phyloP scores from a whole-genome alignment of 139 green algal genomes.

The Chlamydomonas asymmetrica region DNA sequence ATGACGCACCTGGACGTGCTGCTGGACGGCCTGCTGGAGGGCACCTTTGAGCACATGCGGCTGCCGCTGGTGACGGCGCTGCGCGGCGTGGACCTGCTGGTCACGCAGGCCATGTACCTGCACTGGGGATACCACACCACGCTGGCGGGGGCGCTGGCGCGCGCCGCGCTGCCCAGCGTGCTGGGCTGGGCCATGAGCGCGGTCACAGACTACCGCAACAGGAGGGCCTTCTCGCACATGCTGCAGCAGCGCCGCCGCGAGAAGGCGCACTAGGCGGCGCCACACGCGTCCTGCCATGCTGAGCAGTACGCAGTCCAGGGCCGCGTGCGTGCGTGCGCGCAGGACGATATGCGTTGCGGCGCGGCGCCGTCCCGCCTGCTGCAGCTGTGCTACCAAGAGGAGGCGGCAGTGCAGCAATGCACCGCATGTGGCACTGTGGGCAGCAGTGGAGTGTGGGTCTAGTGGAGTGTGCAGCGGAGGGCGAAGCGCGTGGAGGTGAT shows the following conservation, averaged over 20 bases:
- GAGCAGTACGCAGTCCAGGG: too few species aligned
- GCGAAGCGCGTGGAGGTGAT: too few species aligned
- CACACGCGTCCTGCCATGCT: too few species aligned
- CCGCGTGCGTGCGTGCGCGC: too few species aligned
- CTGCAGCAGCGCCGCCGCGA: not conserved
- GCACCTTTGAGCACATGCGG: constrained; percentile 14
- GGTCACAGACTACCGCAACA: not conserved
- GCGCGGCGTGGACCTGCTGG: constrained; percentile 6
- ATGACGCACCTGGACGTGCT: constrained; percentile 8
- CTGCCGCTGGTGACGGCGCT: not conserved
- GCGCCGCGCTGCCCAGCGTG: not conserved
- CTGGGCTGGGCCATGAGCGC: not conserved
- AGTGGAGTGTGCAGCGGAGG: too few species aligned
- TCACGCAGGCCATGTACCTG: not conserved
- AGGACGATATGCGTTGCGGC: too few species aligned
- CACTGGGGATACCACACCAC: not conserved
- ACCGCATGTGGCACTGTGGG: too few species aligned
- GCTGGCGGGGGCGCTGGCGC: not conserved
- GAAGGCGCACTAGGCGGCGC: too few species aligned
- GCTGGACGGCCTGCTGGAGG: constrained; percentile 28
- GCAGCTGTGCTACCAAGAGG: too few species aligned
- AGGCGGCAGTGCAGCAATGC: too few species aligned
- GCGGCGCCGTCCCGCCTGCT: too few species aligned
- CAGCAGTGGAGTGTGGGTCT: too few species aligned
- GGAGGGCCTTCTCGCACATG: constrained; percentile 1